phyloP scores from a whole-genome alignment of 371 early-diverging fungal genomes.

The Mortierella sp. region DNA sequence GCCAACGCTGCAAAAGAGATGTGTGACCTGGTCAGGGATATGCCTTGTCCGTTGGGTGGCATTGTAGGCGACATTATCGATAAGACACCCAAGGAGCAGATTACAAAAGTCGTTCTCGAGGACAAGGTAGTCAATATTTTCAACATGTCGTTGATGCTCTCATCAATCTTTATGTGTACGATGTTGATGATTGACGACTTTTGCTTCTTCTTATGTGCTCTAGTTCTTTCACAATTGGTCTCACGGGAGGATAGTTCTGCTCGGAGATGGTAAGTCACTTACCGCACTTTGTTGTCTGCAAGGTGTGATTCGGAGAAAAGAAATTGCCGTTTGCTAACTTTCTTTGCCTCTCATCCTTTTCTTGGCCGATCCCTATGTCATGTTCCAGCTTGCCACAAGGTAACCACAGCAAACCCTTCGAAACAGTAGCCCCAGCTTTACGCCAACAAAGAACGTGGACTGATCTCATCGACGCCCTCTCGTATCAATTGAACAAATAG shows the following conservation, averaged over 20 bases:
- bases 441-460: not conserved
- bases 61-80: conserved; percentile 34
- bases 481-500: not conserved
- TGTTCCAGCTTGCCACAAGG: not conserved
- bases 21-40: conserved; percentile 16
- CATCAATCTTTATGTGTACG: not conserved
- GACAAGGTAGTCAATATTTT: conserved; percentile 22
- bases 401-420: not conserved
- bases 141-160: not conserved
- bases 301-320: not conserved
- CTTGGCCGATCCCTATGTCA: not conserved
- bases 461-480: not conserved
- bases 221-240: conserved; percentile 22
- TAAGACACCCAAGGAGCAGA: conserved; percentile 13
- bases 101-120: conserved; percentile 30
- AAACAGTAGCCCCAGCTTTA: too few species aligned
- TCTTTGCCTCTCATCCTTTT: not conserved
- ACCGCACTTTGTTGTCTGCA: not conserved
- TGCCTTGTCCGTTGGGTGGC: conserved; percentile 22
- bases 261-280: conserved; percentile 22
- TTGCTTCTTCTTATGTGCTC: not conserved
- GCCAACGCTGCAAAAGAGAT: conserved; percentile 24
- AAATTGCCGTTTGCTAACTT: not conserved
- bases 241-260: conserved; percentile 19
- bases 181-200: not conserved